Base-by-base conservation (phyloP, 73 alveolate genomes). In the Strombidium stylifer region DNA sequence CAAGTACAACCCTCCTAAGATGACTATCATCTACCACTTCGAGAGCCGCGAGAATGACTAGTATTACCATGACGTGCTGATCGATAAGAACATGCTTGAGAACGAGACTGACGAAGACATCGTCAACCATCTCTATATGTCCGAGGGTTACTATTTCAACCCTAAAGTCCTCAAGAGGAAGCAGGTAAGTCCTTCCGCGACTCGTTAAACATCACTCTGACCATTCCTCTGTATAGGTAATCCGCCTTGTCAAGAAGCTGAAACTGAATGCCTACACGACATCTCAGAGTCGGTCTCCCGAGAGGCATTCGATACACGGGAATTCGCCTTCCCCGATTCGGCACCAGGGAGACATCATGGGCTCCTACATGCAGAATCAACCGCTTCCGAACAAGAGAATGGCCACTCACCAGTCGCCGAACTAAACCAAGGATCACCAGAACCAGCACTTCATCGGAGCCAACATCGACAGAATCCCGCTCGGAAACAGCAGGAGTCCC, bases 1-100 rank as follows among this genome's bases (percentile, higher is more conserved):
- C 35, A 64, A 64, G 34, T 64, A 35, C 55, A 47, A 64, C 47
- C 79, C 79, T 2, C 79, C 79, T 3, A 27, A 64, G 41, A 46
- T 64, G 6, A 64, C 79, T 2, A 64, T 64, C 26, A 54, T 64
- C 14, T 64, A 64, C 50, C 79, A 64, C 34, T 64, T 64, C 28
- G 39, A 20, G 66, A 47, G 42, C 20, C 45, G 47, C 16, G 79
- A 45, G 15, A 26, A 64, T 2, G 79, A 45, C 10, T 25, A 64
- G 30, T 64, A 15, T 25, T 45, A 7, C 32, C 79, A 64, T 48
- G 79, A 64, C 20, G 47, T 64, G 5, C 56, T 37, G 7, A 26
- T 64, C 30, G 75, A 60, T 23, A 16, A 19, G 21, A 18, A 54
- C 32, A 47, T 64, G 56, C 37, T 47, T 1, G 53, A 45, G 23